Base-by-base conservation (phyloP, 1,284 basidiomycete genomes). In the Papiliotrema nemorosa region DNA sequence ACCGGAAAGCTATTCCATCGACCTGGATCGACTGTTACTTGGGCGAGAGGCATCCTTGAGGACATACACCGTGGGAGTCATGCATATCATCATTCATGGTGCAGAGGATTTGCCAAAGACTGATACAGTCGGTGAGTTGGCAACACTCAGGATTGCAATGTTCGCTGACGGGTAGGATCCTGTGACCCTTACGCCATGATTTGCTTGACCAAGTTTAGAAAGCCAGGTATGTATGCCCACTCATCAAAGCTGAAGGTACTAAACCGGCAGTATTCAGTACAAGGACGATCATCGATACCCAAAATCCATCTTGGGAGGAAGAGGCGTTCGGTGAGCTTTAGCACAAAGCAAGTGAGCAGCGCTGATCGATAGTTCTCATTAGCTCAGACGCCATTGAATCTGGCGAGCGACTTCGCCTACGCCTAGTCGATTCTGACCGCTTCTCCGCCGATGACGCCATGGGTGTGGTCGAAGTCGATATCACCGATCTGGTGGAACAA, bases 361-460 rank as follows among this genome's bases (percentile, higher is more conserved):
- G n/a, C 52, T 62, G 24, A 50, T 31, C 5, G n/a, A 3, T 37
- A 71, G 65, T 76, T n/a, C n/a, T n/a, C 14, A 61, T 75, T 7
- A 45, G 61, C 1, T 52, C 53, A 2, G 72, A 73, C 43, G 63
- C 68, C 2, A 63, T 76, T n/a, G 64, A 70, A 34, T 59, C 64
- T 1, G 75, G 74, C 9, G 74, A 76, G 44, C 57, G 58, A 45
- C 59, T 76, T 5, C 63, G 67, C 2, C 46, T 75, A 14, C 55
- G 66, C 3, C 53, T 70, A 1, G 76, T 64, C 63, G 77, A 78
- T 49, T 68, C 72, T 26, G 77, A 78, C 53, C 58, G 76, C 3
- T 75, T 76, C 53, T 75, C 74, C 13, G 60, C 73, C 5, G 77
- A 78, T 55, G 77, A 78, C 50, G 59, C 72, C 3, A 57, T 78